Evolutionary conservation across 2,329 filamentous ascomycete species (phyloP).

Genomic region (Coleophoma cylindrospora): DNA sequence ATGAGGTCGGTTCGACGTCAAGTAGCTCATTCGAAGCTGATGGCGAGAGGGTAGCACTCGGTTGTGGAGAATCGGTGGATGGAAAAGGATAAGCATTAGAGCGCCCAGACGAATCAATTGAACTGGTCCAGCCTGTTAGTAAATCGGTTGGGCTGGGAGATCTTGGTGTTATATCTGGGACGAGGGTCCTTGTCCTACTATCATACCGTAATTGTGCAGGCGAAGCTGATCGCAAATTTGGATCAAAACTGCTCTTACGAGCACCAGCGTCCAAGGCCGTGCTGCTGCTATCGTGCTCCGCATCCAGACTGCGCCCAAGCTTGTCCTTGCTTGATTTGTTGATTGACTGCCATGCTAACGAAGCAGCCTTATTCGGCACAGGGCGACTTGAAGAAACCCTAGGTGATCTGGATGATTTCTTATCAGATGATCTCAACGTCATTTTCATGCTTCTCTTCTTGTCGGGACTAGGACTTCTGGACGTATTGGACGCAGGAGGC

Average conservation of each 20-base stretch:
- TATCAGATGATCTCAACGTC: slow-evolving; percentile 48
- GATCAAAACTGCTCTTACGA: slow-evolving; percentile 17
- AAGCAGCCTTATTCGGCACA: slow-evolving; percentile 58
- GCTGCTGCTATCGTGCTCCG: slow-evolving; percentile 18
- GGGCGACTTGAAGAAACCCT: slow-evolving; percentile 19
- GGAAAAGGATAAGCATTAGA: slow-evolving; percentile 26
- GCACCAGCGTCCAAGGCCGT: slow-evolving; percentile 13
- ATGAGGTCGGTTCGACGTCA: slow-evolving; percentile 14
- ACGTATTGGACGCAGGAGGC: slow-evolving; percentile 27
- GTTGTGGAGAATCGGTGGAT: slow-evolving; percentile 20
- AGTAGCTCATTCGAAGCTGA: slow-evolving; percentile 19
- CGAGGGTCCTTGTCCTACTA: slow-evolving; percentile 24
- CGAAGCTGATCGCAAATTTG: slow-evolving; percentile 7
- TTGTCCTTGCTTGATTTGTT: slow-evolving; percentile 18
- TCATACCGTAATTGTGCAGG: slow-evolving; percentile 23
- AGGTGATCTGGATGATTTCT: slow-evolving; percentile 32
- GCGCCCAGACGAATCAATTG: slow-evolving; percentile 12
- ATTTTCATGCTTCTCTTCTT: slow-evolving; percentile 55
- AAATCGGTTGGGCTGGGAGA: slow-evolving; percentile 18
- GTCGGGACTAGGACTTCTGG: slow-evolving; percentile 52
- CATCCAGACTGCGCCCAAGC: slow-evolving; percentile 21
- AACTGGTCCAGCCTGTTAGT: slow-evolving; percentile 14
- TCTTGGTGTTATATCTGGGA: slow-evolving; percentile 14
- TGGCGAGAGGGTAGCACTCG: slow-evolving; percentile 16
- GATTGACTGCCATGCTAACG: slow-evolving; percentile 47